Percentiles rank a stretch among this genome's conserved stretches.
Evolutionary conservation across 2,329 filamentous ascomycete species (phyloP).

Genomic region (Cladosporium oxysporum): DNA sequence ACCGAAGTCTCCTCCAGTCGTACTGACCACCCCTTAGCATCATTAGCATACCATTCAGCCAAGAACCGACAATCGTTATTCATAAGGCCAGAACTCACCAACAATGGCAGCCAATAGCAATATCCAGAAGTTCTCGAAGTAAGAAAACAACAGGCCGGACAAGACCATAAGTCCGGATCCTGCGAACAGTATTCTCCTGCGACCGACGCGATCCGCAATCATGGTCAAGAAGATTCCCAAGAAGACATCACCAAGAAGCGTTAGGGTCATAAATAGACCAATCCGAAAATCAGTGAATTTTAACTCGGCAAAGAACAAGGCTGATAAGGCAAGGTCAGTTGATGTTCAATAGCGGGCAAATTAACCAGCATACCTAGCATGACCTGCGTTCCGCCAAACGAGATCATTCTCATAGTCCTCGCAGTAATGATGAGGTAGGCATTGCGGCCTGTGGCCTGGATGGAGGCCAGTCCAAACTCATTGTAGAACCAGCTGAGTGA

Average conservation of each 20-base stretch:
- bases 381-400: constrained; percentile 35
- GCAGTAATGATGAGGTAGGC: constrained; percentile 57
- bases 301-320: constrained; percentile 38
- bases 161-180: constrained; percentile 37
- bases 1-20: constrained; percentile 63
- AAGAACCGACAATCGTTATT: background rate
- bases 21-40: constrained; percentile 34
- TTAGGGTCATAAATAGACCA: constrained; percentile 39
- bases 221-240: constrained; percentile 37
- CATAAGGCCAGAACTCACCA: background rate
- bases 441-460: constrained; percentile 42
- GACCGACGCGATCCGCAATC: constrained; percentile 37
- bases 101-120: constrained; percentile 35
- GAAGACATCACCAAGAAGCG: constrained; percentile 37
- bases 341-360: background rate
- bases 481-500: constrained; percentile 40
- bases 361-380: constrained; percentile 29
- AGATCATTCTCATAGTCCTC: constrained; percentile 41
- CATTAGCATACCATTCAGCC: background rate
- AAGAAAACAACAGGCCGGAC: constrained; percentile 34
- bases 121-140: constrained; percentile 38
- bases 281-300: constrained; percentile 36
- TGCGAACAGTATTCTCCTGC: constrained; percentile 34
- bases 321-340: constrained; percentile 21
- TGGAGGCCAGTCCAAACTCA: constrained; percentile 37